A percentile compares a stretch with the other conserved stretches of the same genome.
phyloP scores from a whole-genome alignment of 805 yeast genomes.

The Metschnikowia orientalis region DNA sequence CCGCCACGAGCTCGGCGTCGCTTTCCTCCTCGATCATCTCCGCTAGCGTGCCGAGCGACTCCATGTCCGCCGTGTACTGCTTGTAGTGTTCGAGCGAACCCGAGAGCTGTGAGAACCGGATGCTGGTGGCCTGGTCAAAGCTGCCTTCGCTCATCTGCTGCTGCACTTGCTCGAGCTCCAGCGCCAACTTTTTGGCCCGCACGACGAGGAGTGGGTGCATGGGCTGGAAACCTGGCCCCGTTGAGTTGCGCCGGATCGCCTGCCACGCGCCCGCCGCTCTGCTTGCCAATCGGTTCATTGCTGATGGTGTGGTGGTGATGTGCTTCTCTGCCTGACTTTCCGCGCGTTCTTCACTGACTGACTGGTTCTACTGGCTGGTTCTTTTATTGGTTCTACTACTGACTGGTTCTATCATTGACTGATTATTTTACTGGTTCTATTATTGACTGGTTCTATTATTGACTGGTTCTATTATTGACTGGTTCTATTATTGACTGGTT shows the following conservation, averaged over 20 bases:
- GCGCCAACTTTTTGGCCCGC: constrained; percentile 31
- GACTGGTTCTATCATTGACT: too few relatives aligned
- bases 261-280: too few relatives aligned
- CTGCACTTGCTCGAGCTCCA: constrained; percentile 28
- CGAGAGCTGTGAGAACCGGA: constrained; percentile 30
- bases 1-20: constrained; percentile 37
- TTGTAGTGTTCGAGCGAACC: constrained; percentile 30
- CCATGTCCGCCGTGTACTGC: constrained; percentile 25
- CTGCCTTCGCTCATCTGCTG: constrained; percentile 24
- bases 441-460: too few relatives aligned
- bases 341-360: too few relatives aligned
- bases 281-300: too few relatives aligned
- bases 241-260: constrained; percentile 6
- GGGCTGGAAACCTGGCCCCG: constrained; percentile 10
- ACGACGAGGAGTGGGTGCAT: constrained; percentile 39
- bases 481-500: too few relatives aligned
- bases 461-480: too few relatives aligned
- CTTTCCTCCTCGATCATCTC: constrained; percentile 24
- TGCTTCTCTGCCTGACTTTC: too few relatives aligned
- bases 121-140: constrained; percentile 32
- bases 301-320: too few relatives aligned
- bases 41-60: constrained; percentile 22
- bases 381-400: too few relatives aligned
- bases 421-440: too few relatives aligned
- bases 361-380: too few relatives aligned